Conservation (phyloP, 768 basidiomycete genomes). For the Termitomyces sp. region DNA sequence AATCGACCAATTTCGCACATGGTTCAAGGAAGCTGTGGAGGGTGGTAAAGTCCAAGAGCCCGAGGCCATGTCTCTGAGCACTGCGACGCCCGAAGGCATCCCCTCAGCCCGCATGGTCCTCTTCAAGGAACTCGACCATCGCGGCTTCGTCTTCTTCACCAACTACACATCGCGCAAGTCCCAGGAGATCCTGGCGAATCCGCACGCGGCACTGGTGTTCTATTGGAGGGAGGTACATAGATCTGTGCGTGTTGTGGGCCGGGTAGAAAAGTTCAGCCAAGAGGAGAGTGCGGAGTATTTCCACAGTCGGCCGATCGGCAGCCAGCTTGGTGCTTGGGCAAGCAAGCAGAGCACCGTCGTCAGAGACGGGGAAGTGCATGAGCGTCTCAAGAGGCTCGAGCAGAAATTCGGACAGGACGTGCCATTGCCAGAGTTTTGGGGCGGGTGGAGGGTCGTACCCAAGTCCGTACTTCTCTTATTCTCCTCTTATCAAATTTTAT, state of each 20-base stretch:
- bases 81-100: constrained; percentile 62
- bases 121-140: constrained; percentile 83
- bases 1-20: constrained; percentile 77
- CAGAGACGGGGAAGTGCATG: constrained; percentile 61
- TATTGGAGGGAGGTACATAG: constrained; percentile 87
- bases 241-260: constrained; percentile 80
- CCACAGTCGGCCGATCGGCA: constrained; percentile 73
- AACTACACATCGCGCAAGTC: constrained; percentile 96
- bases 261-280: constrained; percentile 68
- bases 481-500: background rate
- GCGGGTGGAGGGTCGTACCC: constrained; percentile 93
- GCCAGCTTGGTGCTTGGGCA: constrained; percentile 89
- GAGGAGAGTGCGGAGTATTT: constrained; percentile 85
- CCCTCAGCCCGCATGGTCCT: constrained; percentile 89
- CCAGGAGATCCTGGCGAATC: constrained; percentile 68
- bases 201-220: constrained; percentile 77
- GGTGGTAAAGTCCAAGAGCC: constrained; percentile 66
- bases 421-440: constrained; percentile 89
- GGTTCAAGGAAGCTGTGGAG: constrained; percentile 70
- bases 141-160: constrained; percentile 94
- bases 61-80: constrained; percentile 85
- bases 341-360: constrained; percentile 84
- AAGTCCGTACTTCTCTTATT: constrained; percentile 42
- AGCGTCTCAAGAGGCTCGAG: constrained; percentile 52
- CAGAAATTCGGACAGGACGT: constrained; percentile 57